A percentile compares a stretch with the other conserved stretches of the same genome.
phyloP scores from a whole-genome alignment of 352 stramenopile genomes.

The Globisporangium spinosum region DNA sequence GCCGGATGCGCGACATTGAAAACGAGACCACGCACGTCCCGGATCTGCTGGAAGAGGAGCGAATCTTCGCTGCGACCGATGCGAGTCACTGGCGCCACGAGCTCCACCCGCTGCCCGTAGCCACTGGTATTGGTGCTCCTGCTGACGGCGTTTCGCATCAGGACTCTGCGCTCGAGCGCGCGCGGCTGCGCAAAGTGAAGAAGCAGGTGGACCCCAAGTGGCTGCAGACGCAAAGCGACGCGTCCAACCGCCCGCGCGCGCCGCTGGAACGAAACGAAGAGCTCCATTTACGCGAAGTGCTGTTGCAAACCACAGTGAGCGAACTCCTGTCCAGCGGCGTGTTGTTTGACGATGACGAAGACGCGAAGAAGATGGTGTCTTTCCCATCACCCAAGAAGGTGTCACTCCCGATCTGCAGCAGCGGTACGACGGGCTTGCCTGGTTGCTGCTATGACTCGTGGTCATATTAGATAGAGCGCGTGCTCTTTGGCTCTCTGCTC shows the following conservation, averaged over 20 bases:
- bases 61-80: constrained; percentile 46
- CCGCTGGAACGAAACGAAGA: constrained; percentile 52
- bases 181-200: constrained; percentile 50
- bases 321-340: constrained; percentile 39
- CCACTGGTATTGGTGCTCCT: not conserved
- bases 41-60: constrained; percentile 36
- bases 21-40: not conserved
- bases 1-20: constrained; percentile 23
- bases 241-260: constrained; percentile 39
- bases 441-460: constrained; percentile 57
- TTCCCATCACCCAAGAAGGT: constrained; percentile 22
- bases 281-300: constrained; percentile 40
- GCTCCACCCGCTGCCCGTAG: constrained; percentile 12
- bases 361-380: constrained; percentile 20
- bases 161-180: constrained; percentile 35
- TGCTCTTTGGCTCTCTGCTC: not conserved
- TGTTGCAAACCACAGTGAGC: constrained; percentile 28
- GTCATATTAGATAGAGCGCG: constrained; percentile 4
- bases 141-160: constrained; percentile 12
- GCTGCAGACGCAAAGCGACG: constrained; percentile 50
- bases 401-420: constrained; percentile 28
- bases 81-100: constrained; percentile 30
- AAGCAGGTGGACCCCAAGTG: constrained; percentile 69
- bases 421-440: constrained; percentile 40
- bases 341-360: constrained; percentile 43